These are phyloP conservation scores for grape (Vitis vinifera) DNA, from an alignment of 164 flowering plant genomes.

Conservation along the genomic window ASM3070453v1 NC_081808.1:6692501-6693000, in stretches of 20 bases:
- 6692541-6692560: no score
- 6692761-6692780: no score
- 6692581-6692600: no score
- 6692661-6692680: no score
- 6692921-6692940: slow-evolving; percentile 91
- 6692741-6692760: no score
- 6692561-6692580: no score
- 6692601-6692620: no score
- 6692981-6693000: slow-evolving; percentile 92
- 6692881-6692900: slow-evolving; percentile 91
- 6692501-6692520: no score
- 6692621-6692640: no score
- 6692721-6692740: not conserved
- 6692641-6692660: no score
- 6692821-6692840: slow-evolving; percentile 25
- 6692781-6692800: not conserved
- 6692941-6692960: slow-evolving; percentile 93
- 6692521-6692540: no score
- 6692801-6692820: slow-evolving; percentile 18
- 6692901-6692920: slow-evolving; percentile 99
- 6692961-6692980: slow-evolving; percentile 75
- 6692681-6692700: slow-evolving; percentile 1
- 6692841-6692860: slow-evolving; percentile 34
- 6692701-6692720: not conserved
- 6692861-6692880: slow-evolving; percentile 23